Conservation (phyloP, 106 monocot species). For the Dactylorhiza incarnata region DNA sequence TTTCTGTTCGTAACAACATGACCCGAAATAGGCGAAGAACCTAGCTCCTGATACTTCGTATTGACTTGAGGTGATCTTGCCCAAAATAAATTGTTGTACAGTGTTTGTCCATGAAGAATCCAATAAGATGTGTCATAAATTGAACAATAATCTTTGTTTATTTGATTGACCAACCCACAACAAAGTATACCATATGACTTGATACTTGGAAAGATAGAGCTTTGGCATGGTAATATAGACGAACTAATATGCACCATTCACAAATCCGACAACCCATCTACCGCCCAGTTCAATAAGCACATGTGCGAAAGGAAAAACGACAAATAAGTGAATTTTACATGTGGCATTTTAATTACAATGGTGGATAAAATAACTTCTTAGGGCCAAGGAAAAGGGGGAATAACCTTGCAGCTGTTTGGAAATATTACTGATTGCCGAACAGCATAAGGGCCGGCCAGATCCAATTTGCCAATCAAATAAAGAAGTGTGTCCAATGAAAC, state of each 20-base stretch:
- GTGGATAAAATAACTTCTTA: neutral
- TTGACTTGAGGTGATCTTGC: neutral
- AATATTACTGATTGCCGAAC: slow-evolving; percentile 52
- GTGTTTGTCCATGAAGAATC: neutral
- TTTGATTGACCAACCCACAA: neutral
- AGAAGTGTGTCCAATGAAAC: slow-evolving; percentile 69
- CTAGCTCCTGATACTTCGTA: neutral
- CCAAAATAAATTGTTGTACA: neutral
- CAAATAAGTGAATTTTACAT: neutral
- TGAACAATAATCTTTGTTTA: neutral
- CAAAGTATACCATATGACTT: neutral
- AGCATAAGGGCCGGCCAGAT: slow-evolving; percentile 66
- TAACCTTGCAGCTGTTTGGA: slow-evolving; percentile 81
- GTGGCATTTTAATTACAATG: neutral
- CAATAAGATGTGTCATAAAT: neutral
- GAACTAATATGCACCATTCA: neutral
- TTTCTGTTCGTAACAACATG: neutral
- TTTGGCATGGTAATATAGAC: neutral
- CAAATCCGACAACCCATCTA: neutral
- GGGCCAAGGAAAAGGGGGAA: neutral
- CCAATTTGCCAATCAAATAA: slow-evolving; percentile 51
- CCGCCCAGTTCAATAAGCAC: neutral
- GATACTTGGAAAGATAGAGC: neutral
- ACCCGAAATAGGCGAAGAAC: neutral
- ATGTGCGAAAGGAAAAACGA: neutral